Percentiles rank a stretch among this genome's conserved stretches.
These are phyloP conservation scores for Botrytis fabae DNA, from an alignment of 2,329 filamentous ascomycete species.

Conservation along the genomic window DNA sequence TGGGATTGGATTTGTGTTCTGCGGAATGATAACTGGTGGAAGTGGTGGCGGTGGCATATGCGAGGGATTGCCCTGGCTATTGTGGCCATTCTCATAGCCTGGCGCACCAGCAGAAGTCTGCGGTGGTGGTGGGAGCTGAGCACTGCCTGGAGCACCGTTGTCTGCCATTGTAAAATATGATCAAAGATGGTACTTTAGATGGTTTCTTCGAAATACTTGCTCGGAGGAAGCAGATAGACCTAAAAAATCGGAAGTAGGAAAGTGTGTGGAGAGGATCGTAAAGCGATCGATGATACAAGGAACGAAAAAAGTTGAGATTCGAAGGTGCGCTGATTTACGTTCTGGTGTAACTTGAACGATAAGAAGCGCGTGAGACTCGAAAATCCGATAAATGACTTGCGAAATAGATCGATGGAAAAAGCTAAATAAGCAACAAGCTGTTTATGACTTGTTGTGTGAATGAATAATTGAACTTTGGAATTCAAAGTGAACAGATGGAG, in stretches of 20 bases:
- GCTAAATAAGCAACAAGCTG: constrained; percentile 35
- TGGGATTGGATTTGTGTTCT: constrained; percentile 94
- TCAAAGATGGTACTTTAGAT: constrained; percentile 31
- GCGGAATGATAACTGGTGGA: constrained; percentile 80
- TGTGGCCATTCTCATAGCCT: constrained; percentile 75
- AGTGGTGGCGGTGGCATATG: constrained; percentile 91
- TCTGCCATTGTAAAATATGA: constrained; percentile 69
- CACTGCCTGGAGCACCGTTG: constrained; percentile 60
- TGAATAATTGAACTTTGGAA: constrained; percentile 14
- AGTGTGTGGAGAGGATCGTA: constrained; percentile 29
- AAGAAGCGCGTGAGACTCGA: constrained; percentile 38
- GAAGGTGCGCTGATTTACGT: constrained; percentile 30
- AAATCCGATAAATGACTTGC: constrained; percentile 34
- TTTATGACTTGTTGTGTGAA: constrained; percentile 31
- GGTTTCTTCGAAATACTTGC: constrained; percentile 28
- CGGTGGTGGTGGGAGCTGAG: constrained; percentile 69
- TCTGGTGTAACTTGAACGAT: constrained; percentile 39
- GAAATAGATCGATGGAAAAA: constrained; percentile 36
- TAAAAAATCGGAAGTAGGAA: constrained; percentile 28
- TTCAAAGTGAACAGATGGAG: constrained; percentile 24
- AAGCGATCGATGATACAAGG: constrained; percentile 30
- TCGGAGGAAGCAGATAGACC: constrained; percentile 33
- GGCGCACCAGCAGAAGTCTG: constrained; percentile 69
- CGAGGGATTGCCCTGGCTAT: constrained; percentile 65
- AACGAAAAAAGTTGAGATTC: constrained; percentile 30